These are phyloP conservation scores for Fusarium goolgardi DNA, from an alignment of 2,329 filamentous ascomycete genomes.

Conservation along the genomic window DNA sequence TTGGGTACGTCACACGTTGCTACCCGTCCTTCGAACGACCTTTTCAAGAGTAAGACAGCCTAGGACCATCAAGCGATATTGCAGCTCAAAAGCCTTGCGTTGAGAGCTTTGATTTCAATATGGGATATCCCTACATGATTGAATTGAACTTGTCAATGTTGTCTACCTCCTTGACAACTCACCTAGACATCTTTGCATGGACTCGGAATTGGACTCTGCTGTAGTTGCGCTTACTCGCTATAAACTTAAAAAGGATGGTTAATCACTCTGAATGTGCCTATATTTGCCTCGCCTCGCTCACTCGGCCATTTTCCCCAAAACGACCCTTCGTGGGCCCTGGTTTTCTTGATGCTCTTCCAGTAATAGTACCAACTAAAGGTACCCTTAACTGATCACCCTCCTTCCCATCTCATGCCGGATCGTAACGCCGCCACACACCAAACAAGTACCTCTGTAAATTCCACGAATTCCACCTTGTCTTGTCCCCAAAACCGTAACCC, in stretches of 20 bases:
- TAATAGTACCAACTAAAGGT: neutral
- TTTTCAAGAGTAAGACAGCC: constrained; percentile 16
- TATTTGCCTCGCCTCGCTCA: constrained; percentile 27
- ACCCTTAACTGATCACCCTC: constrained; percentile 1
- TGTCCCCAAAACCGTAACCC: constrained; percentile 35
- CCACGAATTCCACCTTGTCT: constrained; percentile 36
- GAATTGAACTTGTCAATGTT: neutral
- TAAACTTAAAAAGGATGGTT: neutral
- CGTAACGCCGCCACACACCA: constrained; percentile 29
- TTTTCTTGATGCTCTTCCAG: constrained; percentile 14
- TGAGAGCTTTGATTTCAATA: neutral
- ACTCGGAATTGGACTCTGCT: neutral
- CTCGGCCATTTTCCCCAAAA: constrained; percentile 23
- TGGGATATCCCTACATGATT: constrained; percentile 10
- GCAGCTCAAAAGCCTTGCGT: neutral
- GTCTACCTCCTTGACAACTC: neutral
- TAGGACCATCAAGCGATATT: constrained; percentile 26
- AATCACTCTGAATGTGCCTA: neutral
- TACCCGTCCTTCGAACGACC: constrained; percentile 19
- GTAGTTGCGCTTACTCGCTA: neutral
- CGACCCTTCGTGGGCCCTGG: constrained; percentile 30
- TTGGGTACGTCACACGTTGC: constrained; percentile 14
- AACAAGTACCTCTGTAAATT: constrained; percentile 23
- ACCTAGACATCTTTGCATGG: neutral
- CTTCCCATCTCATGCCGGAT: constrained; percentile 22